Conservation (phyloP, 176 grass and related monocot species). For the Typha latifolia region DNA sequence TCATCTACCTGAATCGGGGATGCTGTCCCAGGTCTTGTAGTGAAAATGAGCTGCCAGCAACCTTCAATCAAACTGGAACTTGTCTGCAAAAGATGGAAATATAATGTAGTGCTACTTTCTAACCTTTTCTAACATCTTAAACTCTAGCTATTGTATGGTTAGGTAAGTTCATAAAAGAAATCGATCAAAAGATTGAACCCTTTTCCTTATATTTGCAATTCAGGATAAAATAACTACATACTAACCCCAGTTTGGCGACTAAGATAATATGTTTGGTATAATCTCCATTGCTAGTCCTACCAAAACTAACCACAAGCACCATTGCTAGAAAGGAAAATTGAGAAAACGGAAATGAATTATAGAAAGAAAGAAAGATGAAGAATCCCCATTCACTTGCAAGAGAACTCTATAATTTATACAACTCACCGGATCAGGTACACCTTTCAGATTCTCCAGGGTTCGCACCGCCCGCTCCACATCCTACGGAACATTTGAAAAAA, state of each 20-base stretch:
- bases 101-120: not conserved
- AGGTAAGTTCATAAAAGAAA: too few species aligned
- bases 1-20: slow-evolving; percentile 84
- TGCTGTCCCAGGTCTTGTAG: slow-evolving; percentile 92
- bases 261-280: too few species aligned
- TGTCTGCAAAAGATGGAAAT: slow-evolving; percentile 41
- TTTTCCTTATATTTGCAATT: too few species aligned
- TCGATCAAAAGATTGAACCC: too few species aligned
- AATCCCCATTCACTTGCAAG: not conserved
- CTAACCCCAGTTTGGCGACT: too few species aligned
- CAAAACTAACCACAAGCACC: not conserved
- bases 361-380: not conserved
- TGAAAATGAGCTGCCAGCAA: slow-evolving; percentile 88
- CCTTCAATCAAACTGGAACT: slow-evolving; percentile 80
- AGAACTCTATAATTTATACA: not conserved
- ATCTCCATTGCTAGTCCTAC: too few species aligned
- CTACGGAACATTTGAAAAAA: slow-evolving; percentile 16
- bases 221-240: too few species aligned
- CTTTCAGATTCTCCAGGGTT: slow-evolving; percentile 48
- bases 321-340: not conserved
- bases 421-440: slow-evolving; percentile 66
- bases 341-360: not conserved
- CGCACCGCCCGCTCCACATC: slow-evolving; percentile 63
- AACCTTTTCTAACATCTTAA: too few species aligned
- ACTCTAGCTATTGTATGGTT: too few species aligned